Base-by-base conservation (phyloP, 345 rosid species). In the Linum usitatissimum region DNA sequence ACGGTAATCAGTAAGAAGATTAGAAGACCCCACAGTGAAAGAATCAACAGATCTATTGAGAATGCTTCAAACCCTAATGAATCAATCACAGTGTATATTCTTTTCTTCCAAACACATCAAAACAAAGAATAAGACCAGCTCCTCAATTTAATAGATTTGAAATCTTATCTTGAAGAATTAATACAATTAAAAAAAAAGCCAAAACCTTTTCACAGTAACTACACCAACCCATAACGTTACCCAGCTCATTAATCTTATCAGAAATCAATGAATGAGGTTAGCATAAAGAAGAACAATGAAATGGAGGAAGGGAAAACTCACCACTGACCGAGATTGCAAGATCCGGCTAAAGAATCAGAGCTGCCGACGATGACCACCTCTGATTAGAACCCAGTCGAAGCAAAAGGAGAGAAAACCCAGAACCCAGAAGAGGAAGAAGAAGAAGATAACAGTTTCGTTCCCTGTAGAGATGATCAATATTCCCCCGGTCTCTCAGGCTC, bases 311-410 rank as follows among this genome's bases (percentile, higher is more conserved):
- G 17, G 51, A 13, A 42, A 45, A 45, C 15, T 9, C 51, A 45
- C 15, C 51, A 61, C 83, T 75, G 38, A 84, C 82, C 38, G 79
- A 53, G 71, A 59, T 61, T 18, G 30, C 59, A 61, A 75, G 80
- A 82, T 82, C 85, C 18, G 31, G 18, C 30, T 45, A 48, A n/a
- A 2, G 51, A 45, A 12, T 12, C 51, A 45, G 51, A 45, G 51
- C 51, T 4, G 17, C 51, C 5, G 38, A 10, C 51, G 17, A 10
- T 10, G 51, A 10, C 10, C 4, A 10, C 15, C 51, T 10, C 17
- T 45, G 15, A 45, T 15, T 15, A 45, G 51, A 45, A 71, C 77
- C 70, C 75, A 65, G 71, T 55, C 58, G 30, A 67, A 31, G 17
- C 7, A 13, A 6, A 18, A 62, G 13, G 36, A 40, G 48, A 40